phyloP scores from a whole-genome alignment of 768 basidiomycete species.

The Mycena indigotica region DNA sequence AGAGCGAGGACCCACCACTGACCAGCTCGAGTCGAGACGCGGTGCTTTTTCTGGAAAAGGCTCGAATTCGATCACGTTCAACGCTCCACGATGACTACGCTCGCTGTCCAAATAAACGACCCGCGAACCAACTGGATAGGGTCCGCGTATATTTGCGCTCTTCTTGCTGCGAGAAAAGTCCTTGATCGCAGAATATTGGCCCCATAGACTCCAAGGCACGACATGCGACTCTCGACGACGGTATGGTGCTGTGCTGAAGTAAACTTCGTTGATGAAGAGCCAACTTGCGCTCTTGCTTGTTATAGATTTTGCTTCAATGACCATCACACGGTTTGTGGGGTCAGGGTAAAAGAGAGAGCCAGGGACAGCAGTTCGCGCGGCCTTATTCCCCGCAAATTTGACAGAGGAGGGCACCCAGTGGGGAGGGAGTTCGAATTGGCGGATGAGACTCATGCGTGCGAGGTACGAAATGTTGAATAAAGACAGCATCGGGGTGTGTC shows the following conservation, averaged over 20 bases:
- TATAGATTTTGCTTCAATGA: slow-evolving; percentile 47
- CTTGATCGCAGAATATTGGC: slow-evolving; percentile 50
- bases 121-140: slow-evolving; percentile 49
- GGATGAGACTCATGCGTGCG: slow-evolving; percentile 41
- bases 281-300: slow-evolving; percentile 41
- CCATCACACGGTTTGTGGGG: slow-evolving; percentile 51
- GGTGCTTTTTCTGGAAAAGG: slow-evolving; percentile 39
- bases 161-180: slow-evolving; percentile 39
- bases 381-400: slow-evolving; percentile 51
- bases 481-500: slow-evolving; percentile 40
- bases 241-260: slow-evolving; percentile 44
- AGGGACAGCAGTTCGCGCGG: slow-evolving; percentile 38
- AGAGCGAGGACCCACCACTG: slow-evolving; percentile 42
- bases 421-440: slow-evolving; percentile 60
- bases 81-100: slow-evolving; percentile 29
- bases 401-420: slow-evolving; percentile 48
- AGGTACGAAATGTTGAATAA: slow-evolving; percentile 52
- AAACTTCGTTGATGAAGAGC: slow-evolving; percentile 58
- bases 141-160: slow-evolving; percentile 35
- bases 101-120: slow-evolving; percentile 49
- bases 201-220: slow-evolving; percentile 61
- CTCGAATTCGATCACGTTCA: slow-evolving; percentile 49
- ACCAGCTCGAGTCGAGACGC: slow-evolving; percentile 37
- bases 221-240: slow-evolving; percentile 42
- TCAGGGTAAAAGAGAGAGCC: slow-evolving; percentile 61